phyloP scores from a whole-genome alignment of 805 yeast species.

The Naumovozyma castellii region DNA sequence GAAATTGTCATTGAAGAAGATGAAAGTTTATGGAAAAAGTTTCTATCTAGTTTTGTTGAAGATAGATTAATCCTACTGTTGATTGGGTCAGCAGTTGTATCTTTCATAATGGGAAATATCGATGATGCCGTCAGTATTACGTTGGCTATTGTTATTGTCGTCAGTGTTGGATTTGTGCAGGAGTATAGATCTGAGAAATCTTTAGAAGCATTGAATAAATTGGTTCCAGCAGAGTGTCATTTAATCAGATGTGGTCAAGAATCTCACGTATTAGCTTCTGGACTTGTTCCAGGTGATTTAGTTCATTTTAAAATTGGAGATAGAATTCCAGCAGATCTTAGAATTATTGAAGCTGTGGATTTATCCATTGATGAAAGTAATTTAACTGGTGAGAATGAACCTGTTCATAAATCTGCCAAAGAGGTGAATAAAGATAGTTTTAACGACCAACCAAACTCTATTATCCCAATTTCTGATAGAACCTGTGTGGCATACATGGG shows the following conservation, averaged over 20 bases:
- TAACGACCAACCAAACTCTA: conserved; percentile 24
- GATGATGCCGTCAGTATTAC: conserved; percentile 95
- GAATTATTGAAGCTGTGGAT: conserved; percentile 71
- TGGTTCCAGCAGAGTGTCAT: conserved; percentile 96
- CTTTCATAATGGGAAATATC: conserved; percentile 88
- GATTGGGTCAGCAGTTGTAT: conserved; percentile 80
- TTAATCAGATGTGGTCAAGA: conserved; percentile 73
- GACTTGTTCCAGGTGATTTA: conserved; percentile 91
- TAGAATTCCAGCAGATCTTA: conserved; percentile 89
- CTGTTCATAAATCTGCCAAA: conserved; percentile 58
- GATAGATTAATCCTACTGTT: conserved; percentile 84
- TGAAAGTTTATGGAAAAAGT: conserved; percentile 61
- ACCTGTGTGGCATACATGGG: conserved; percentile 90
- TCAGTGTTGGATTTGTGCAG: conserved; percentile 93
- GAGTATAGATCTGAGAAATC: conserved; percentile 94
- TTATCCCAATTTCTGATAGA: conserved; percentile 58
- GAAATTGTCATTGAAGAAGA: conserved; percentile 71
- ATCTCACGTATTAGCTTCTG: conserved; percentile 74
- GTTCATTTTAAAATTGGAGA: conserved; percentile 89
- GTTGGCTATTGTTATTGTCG: conserved; percentile 85
- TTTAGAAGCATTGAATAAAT: conserved; percentile 79
- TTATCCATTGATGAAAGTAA: conserved; percentile 86
- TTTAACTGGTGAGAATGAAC: conserved; percentile 89
- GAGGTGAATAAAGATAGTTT: conserved; percentile 29
- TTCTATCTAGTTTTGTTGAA: conserved; percentile 70